Percentiles rank a stretch among this genome's conserved stretches.
phyloP scores from a whole-genome alignment of 371 early-diverging fungal species.

The Mortierella sp. region DNA sequence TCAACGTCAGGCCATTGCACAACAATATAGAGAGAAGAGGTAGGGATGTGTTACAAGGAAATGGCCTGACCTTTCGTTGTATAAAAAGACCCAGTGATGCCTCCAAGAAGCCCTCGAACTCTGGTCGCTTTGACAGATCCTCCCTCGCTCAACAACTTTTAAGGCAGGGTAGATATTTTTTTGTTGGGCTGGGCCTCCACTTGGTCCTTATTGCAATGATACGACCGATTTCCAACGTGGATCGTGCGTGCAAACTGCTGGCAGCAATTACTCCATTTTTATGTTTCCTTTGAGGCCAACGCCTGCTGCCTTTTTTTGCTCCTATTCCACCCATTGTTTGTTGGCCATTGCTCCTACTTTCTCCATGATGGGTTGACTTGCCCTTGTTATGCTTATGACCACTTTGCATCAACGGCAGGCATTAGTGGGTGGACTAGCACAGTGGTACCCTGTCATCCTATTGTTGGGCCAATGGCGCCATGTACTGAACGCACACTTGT shows the following conservation, averaged over 20 bases:
- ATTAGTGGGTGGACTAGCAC: not conserved
- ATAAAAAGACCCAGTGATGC: not conserved
- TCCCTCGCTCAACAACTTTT: not conserved
- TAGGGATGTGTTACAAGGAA: not conserved
- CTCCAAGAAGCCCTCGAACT: not conserved
- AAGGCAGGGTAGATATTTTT: not conserved
- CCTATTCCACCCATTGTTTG: slow-evolving; percentile 30
- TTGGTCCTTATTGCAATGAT: not conserved
- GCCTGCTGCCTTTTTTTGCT: not conserved
- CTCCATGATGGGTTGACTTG: slow-evolving; percentile 20
- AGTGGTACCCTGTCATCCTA: not conserved
- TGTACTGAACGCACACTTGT: not conserved
- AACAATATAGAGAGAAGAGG: not conserved
- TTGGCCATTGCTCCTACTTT: slow-evolving; percentile 34
- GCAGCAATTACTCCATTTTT: not conserved
- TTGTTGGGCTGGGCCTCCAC: slow-evolving; percentile 7
- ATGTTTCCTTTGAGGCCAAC: not conserved
- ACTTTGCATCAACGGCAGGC: not conserved
- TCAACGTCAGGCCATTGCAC: not conserved
- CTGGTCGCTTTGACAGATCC: not conserved
- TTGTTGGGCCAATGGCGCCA: slow-evolving; percentile 10
- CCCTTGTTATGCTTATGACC: not conserved
- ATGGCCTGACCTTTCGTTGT: slow-evolving; percentile 1
- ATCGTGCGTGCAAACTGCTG: not conserved
- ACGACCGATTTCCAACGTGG: not conserved